These are phyloP conservation scores for Metschnikowia gruessii DNA, from an alignment of 805 yeast genomes.

Conservation along the genomic window DNA sequence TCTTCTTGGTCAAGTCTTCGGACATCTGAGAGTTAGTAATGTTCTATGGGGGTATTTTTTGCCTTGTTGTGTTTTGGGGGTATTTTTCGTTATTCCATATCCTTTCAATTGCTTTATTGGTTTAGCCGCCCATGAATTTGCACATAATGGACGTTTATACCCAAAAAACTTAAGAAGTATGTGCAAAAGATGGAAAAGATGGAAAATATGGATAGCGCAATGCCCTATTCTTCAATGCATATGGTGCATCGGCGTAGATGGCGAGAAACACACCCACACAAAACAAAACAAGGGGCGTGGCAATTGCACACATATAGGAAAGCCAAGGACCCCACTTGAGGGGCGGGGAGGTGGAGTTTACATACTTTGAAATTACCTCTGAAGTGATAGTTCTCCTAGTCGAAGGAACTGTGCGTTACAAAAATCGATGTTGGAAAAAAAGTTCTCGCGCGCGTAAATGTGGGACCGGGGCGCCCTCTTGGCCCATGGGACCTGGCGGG, in stretches of 20 bases:
- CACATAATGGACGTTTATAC: too few relatives aligned
- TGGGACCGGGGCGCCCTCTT: constrained; percentile 9
- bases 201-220: too few relatives aligned
- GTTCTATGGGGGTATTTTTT: too few relatives aligned
- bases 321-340: neutral
- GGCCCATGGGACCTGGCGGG: constrained; percentile 3
- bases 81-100: too few relatives aligned
- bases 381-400: constrained; percentile 7
- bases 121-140: too few relatives aligned
- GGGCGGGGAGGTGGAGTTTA: neutral
- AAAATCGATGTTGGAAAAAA: constrained; percentile 24
- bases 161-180: too few relatives aligned
- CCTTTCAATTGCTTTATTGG: too few relatives aligned
- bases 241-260: neutral
- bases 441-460: constrained; percentile 24
- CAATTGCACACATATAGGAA: neutral
- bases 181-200: too few relatives aligned
- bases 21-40: constrained; percentile 32
- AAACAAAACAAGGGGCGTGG: neutral
- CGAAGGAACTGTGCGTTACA: constrained; percentile 12
- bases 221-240: too few relatives aligned
- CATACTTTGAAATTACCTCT: constrained; percentile 15
- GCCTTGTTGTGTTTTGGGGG: too few relatives aligned
- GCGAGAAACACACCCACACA: neutral
- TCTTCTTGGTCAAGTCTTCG: constrained; percentile 43